phyloP scores from a whole-genome alignment of 257 asterid genomes.

The Linaria vulgaris region DNA sequence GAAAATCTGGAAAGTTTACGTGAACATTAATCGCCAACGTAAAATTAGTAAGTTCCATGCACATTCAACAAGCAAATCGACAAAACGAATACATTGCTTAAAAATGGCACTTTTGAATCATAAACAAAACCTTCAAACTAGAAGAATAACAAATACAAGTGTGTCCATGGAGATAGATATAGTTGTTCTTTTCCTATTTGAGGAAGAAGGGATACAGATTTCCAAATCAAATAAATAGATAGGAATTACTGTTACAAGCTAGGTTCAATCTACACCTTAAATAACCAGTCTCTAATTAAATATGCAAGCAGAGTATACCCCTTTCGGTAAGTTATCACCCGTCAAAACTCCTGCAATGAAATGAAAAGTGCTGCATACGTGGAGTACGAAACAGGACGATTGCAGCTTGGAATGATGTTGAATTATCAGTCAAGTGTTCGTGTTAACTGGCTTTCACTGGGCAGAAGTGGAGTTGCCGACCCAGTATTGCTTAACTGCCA shows the following conservation, averaged over 20 bases:
- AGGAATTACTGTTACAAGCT: slow-evolving; percentile 10
- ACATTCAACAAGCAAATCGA: background rate
- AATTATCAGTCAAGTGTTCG: no score
- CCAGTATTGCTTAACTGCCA: slow-evolving; percentile 63
- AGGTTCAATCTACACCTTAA: slow-evolving; percentile 2
- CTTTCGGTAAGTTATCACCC: background rate
- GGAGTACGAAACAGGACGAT: no score
- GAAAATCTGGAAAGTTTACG: no score
- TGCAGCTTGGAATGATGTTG: no score
- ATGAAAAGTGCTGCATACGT: no score
- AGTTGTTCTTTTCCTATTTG: background rate
- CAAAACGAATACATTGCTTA: background rate
- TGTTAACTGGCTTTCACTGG: slow-evolving; percentile 14
- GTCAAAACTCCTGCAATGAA: slow-evolving; percentile 19
- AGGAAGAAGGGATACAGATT: slow-evolving; percentile 11
- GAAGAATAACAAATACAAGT: slow-evolving; percentile 23
- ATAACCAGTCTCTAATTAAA: background rate
- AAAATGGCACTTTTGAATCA: background rate
- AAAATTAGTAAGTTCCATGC: background rate
- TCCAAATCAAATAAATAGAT: slow-evolving; percentile 16
- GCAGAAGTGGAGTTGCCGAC: slow-evolving; percentile 50
- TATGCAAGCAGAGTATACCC: background rate
- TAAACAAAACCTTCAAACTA: background rate
- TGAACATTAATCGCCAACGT: no score
- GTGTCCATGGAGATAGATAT: slow-evolving; percentile 16